A percentile compares a stretch with the other conserved stretches of the same genome.
These are phyloP conservation scores for Sporothrix pseudoabietina DNA, from an alignment of 2,329 filamentous ascomycete species.

Conservation along the genomic window DNA sequence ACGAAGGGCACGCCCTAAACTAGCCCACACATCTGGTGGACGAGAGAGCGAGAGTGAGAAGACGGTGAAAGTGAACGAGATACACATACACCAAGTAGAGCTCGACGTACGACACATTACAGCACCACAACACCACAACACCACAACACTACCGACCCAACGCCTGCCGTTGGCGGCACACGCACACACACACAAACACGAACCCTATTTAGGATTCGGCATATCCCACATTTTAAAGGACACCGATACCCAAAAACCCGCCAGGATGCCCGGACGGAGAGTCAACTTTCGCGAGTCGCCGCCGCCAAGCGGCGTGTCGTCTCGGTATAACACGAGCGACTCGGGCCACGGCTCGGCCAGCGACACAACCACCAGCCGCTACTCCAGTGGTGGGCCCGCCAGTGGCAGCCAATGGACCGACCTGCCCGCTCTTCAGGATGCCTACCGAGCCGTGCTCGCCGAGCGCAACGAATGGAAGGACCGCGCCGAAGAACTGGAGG, in stretches of 20 bases:
- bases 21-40: slow-evolving; percentile 22
- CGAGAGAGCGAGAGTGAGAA: not conserved
- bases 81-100: slow-evolving; percentile 16
- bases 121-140: not conserved
- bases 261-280: slow-evolving; percentile 37
- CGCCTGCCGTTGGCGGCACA: slow-evolving; percentile 3
- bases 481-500: slow-evolving; percentile 37
- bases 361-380: slow-evolving; percentile 32
- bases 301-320: slow-evolving; percentile 38
- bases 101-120: slow-evolving; percentile 8
- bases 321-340: slow-evolving; percentile 40
- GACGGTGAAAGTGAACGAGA: not conserved
- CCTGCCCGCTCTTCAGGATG: slow-evolving; percentile 39
- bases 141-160: not conserved
- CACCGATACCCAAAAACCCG: not conserved
- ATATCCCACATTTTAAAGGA: not conserved
- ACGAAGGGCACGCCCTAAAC: slow-evolving; percentile 23
- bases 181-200: not conserved
- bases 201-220: not conserved
- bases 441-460: slow-evolving; percentile 35
- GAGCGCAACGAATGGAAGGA: slow-evolving; percentile 38
- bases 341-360: slow-evolving; percentile 43
- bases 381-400: slow-evolving; percentile 23
- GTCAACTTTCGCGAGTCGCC: slow-evolving; percentile 42
- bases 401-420: slow-evolving; percentile 36